Base-by-base conservation (phyloP, 2,329 filamentous ascomycete genomes). In the Fusarium camptoceras region DNA sequence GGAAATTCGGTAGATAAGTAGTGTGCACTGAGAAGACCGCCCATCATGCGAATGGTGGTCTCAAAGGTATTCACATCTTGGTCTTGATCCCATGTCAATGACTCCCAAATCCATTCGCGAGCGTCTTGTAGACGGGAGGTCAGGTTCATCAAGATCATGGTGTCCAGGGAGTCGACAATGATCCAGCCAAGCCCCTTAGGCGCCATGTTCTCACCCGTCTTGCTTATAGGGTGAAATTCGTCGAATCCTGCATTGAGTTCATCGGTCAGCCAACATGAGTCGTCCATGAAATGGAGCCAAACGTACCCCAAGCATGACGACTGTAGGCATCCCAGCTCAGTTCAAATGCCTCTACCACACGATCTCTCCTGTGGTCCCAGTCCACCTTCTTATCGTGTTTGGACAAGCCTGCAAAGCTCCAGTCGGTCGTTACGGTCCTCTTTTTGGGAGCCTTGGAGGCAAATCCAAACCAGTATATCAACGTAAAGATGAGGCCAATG, bases 41-140 rank as follows among this genome's bases (percentile, higher is more conserved):
- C 96, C 51, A 99, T 85, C 94, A 98, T 98, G 55, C 96, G 92
- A 75, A 98, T 98, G 0, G 95, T 98, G 10, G 95, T 98, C 83
- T 99, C 96, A 75, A 98, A 99, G 1, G 94, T 98, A 79, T 94
- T 98, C 59, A 99, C 95, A 78, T 98, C 94, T 78, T 98, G 94
- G 75, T 98, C 87, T 79, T 97, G 94, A 64, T 98, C 91, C 82
- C 97, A 98, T 14, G 90, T 91, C 68, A 98, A 81, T 10, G 90
- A 90, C 7, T 89, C 91, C 3, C 92, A 86, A 49, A 99, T 89
- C 96, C 96, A 99, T 77, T 97, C 88, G 59, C 95, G 87, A 28
- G 96, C 95, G 76, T 97, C 90, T 39, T 90, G 87, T 41, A 99
- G 86, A 66, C 94, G 90, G 31, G 89, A 92, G 16, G 95, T 98